These are phyloP conservation scores for Trifolium fragiferum DNA, from an alignment of 306 rosid genomes.

Conservation along the genomic window DNA sequence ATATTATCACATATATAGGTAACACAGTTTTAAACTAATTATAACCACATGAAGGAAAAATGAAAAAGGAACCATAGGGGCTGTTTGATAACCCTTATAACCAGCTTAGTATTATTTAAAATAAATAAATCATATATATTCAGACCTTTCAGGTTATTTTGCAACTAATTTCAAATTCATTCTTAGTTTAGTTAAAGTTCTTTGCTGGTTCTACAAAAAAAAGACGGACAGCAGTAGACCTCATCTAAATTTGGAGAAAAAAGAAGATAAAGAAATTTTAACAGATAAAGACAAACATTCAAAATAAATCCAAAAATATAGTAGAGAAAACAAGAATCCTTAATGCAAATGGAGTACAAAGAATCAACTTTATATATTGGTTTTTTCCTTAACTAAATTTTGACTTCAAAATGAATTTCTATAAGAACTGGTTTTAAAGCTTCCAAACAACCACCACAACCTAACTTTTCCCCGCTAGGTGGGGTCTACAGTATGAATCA, in stretches of 20 bases:
- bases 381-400: neutral
- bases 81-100: neutral
- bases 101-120: neutral
- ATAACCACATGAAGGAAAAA: neutral
- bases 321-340: neutral
- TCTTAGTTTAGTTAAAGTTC: neutral
- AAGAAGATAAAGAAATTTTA: neutral
- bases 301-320: neutral
- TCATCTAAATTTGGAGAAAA: neutral
- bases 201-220: neutral
- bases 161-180: neutral
- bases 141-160: neutral
- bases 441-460: neutral
- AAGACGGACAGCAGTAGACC: neutral
- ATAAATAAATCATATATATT: neutral
- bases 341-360: slow-evolving; percentile 22
- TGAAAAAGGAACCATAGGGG: neutral
- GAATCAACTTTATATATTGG: neutral
- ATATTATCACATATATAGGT: no score
- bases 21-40: no score
- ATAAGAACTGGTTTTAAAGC: neutral
- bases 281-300: neutral
- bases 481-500: neutral
- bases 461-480: no score
- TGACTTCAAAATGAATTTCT: neutral